Evolutionary conservation across 495 filamentous ascomycete species (phyloP).

Genomic region (Saxispiralis lemnorum): DNA sequence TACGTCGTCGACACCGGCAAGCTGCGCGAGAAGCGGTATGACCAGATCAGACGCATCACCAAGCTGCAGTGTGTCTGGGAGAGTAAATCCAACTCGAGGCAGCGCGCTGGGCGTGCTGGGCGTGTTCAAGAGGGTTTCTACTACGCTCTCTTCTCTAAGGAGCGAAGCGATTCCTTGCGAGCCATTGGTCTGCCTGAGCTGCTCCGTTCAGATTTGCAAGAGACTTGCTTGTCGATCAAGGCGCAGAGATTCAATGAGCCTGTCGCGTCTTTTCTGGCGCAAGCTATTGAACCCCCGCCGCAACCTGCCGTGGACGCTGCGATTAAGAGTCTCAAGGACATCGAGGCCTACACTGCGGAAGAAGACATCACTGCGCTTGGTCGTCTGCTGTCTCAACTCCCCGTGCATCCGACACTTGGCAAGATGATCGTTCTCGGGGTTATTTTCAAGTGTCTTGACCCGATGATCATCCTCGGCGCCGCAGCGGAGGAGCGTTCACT

Average conservation of each 20-base stretch:
- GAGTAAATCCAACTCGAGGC: slow-evolving; percentile 36
- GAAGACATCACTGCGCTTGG: slow-evolving; percentile 38
- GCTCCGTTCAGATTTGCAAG: slow-evolving; percentile 33
- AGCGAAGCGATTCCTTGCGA: slow-evolving; percentile 32
- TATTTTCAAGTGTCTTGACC: slow-evolving; percentile 44
- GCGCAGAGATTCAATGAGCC: slow-evolving; percentile 28
- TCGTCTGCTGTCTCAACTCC: slow-evolving; percentile 29
- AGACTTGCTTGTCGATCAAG: slow-evolving; percentile 32
- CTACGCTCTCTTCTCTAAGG: slow-evolving; percentile 35
- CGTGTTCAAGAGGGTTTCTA: slow-evolving; percentile 41
- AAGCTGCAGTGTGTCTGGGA: slow-evolving; percentile 34
- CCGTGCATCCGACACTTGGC: slow-evolving; percentile 33
- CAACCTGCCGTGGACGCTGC: slow-evolving; percentile 28
- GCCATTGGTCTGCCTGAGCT: slow-evolving; percentile 32
- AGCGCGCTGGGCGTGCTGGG: slow-evolving; percentile 42
- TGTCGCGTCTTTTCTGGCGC: slow-evolving; percentile 31
- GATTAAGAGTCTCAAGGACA: slow-evolving; percentile 27
- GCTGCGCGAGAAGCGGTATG: slow-evolving; percentile 33
- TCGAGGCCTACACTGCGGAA: slow-evolving; percentile 33
- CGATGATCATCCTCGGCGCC: slow-evolving; percentile 37
- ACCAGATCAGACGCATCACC: slow-evolving; percentile 29
- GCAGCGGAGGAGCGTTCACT: slow-evolving; percentile 25
- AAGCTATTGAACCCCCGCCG: slow-evolving; percentile 37
- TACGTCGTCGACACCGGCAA: slow-evolving; percentile 41
- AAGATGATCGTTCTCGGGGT: slow-evolving; percentile 42